Conservation (phyloP, 2,329 filamentous ascomycete genomes). For the Colletotrichum sp. region DNA sequence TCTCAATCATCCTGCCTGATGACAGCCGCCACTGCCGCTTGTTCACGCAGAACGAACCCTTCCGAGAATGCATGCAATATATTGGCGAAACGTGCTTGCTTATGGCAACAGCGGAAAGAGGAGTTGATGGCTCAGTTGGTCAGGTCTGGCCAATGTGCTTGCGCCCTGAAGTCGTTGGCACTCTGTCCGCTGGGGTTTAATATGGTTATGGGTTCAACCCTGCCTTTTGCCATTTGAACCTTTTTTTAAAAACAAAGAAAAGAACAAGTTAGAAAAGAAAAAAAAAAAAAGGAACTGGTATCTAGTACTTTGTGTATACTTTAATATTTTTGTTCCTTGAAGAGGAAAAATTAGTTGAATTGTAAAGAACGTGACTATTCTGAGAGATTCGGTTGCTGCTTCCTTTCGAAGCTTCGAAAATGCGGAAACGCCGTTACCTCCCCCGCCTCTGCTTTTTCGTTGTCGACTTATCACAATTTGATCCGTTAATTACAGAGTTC, state of each 20-base stretch:
- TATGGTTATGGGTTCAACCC: neutral
- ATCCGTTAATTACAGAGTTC: no score
- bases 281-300: no score
- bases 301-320: no score
- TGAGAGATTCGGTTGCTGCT: neutral
- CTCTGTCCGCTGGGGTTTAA: neutral
- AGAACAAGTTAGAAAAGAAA: no score
- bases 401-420: neutral
- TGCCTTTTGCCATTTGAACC: neutral
- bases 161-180: neutral
- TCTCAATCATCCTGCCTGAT: constrained; percentile 29
- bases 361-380: neutral
- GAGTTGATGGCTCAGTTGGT: neutral
- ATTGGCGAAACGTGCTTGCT: fast-evolving
- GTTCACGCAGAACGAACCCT: neutral
- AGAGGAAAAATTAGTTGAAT: neutral
- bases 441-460: neutral
- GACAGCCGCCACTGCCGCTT: neutral
- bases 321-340: neutral
- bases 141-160: neutral
- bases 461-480: neutral
- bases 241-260: no score
- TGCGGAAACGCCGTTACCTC: neutral
- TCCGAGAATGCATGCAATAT: neutral
- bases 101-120: neutral